Base-by-base conservation (phyloP, 78 protist genomes). In the Dictyostelium discoideum region DNA sequence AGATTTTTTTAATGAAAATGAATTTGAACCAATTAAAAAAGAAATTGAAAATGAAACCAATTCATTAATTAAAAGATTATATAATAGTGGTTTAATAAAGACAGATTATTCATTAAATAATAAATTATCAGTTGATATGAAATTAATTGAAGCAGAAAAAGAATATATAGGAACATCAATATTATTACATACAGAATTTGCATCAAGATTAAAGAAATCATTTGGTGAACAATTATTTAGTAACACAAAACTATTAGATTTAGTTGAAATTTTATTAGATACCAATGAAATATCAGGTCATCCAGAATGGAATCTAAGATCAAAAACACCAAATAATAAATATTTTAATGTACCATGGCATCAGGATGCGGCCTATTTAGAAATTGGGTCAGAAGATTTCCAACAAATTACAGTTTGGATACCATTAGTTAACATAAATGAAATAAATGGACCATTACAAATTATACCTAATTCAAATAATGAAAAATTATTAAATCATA, bases 271-370 rank as follows among this genome's bases (percentile, higher is more conserved):
- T 24, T 42, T 90, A 13, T 72, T 90, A 13, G 87, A 26, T 1
- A 48, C 40, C 37, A 18, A n/a, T 0, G 84, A 90, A 1, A 90
- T 90, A 39, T 77, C 85, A 22, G 94, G 94, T 22, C 94, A 90
- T 82, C 94, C 94, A 8, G 94, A 90, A 82, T 90, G 94, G 94
- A 90, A 90, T 82, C n/a, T 90, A 37, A 14, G 94, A 29, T 84
- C 57, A 10, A 90, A 90, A 73, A 90, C 87, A 81, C 93, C 93
- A 22, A 67, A 80, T 42, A 80, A 82, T 50, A 60, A 32, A 13
- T 63, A 65, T 22, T 90, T 90, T 39, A 78, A 81, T 24, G 94
- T 90, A 9, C 94, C 94, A 13, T 90, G 82, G 81, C 94, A 90
- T 48, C 94, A 90, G 54, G 94, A 90, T 72, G 60, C 88, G 0